Base-by-base conservation (phyloP, 148 eudicot genomes). In the Silene latifolia region DNA sequence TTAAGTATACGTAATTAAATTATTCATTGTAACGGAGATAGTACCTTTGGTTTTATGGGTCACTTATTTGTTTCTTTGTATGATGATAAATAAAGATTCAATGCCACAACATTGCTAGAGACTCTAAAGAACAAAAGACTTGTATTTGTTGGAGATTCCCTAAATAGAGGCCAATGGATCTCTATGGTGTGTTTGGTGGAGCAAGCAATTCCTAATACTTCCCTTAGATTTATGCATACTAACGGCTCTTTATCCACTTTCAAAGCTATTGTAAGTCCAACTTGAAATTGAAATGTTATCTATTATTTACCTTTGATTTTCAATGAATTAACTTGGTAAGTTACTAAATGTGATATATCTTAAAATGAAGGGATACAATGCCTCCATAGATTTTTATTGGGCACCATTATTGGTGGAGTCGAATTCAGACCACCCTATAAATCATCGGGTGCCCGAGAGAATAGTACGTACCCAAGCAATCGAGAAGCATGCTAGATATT, bases 391-490 rank as follows among this genome's bases (percentile, higher is more conserved):
- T n/a, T n/a, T n/a, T n/a, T n/a, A n/a, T n/a, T n/a, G n/a, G n/a
- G n/a, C n/a, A n/a, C n/a, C 97, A 91, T 63, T 94, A 80, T 74
- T 94, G 14, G 98, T 91, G 4, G 98, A 94, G 78, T 94, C 98
- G 2, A 94, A 94, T 60, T 81, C 88, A 0, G 98, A 94, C 65
- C 89, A 91, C 58, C 98, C 97, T 8, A 72, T 81, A 6, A 69
- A 73, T 25, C 98, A 91, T 63, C 2, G 91, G 1, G 7, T 87
- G 11, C 84, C 83, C 0, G 93, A 94, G 9, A 83, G 98, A 32
- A 89, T 94, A 9, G 91, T 89, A 1, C 74, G 91, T 75, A 85
- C 85, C 57, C 84, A 87, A 25, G 76, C 90, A 17, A 91, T 94
- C 42, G 96, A 89, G 70, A 91, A 91, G 79, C 98, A 94, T 74